These are phyloP conservation scores for Cadophora malorum DNA, from an alignment of 2,329 filamentous ascomycete genomes.

Conservation along the genomic window DNA sequence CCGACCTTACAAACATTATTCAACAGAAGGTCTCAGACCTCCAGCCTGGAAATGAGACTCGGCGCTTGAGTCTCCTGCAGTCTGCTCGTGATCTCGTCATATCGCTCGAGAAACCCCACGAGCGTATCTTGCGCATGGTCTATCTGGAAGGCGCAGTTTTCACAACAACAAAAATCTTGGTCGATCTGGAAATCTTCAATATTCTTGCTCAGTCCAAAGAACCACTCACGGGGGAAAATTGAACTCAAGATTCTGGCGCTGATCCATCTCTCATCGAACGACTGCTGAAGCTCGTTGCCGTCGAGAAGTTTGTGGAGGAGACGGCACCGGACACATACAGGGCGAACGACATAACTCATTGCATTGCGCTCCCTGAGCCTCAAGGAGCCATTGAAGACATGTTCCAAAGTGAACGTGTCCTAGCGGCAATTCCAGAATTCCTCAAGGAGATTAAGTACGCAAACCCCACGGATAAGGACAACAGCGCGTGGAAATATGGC, in stretches of 20 bases:
- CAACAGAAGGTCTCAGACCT: neutral
- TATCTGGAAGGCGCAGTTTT: constrained; percentile 4
- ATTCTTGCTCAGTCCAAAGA: neutral
- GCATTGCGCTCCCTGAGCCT: neutral
- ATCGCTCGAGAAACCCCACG: constrained; percentile 7
- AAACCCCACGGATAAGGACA: constrained; percentile 7
- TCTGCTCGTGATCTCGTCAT: constrained; percentile 5
- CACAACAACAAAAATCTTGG: neutral
- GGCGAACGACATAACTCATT: neutral
- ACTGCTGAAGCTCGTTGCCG: constrained; percentile 9
- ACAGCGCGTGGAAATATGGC: neutral
- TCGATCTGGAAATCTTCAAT: neutral
- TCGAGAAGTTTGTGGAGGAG: constrained; percentile 7
- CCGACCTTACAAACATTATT: neutral
- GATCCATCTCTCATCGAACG: constrained; percentile 7
- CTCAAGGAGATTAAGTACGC: neutral
- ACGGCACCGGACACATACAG: neutral
- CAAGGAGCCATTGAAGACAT: constrained; percentile 1
- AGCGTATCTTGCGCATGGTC: constrained; percentile 12
- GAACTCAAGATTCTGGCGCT: constrained; percentile 4
- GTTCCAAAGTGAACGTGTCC: neutral
- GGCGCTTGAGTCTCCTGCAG: constrained; percentile 3
- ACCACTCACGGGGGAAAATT: neutral
- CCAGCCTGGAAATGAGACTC: neutral
- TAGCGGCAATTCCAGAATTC: neutral